Conservation (phyloP, 306 rosid species). For the Gastrolobium bilobum region DNA sequence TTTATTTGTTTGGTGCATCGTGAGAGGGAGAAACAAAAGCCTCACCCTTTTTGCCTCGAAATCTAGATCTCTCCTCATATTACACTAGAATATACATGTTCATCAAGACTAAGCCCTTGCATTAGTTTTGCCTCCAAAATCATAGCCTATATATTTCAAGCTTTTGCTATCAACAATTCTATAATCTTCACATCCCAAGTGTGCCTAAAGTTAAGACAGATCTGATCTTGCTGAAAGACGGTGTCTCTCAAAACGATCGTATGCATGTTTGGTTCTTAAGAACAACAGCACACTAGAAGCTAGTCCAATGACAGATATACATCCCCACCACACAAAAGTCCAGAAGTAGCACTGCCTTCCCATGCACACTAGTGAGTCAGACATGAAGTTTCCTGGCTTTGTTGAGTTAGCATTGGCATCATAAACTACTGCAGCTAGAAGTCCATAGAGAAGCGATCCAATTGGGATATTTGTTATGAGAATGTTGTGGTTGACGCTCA, state of each 20-base stretch:
- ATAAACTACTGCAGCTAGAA: constrained; percentile 81
- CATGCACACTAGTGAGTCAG: constrained; percentile 79
- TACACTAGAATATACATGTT: not conserved
- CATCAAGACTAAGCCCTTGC: constrained; percentile 13
- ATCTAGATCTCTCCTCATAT: constrained; percentile 6
- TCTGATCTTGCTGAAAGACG: constrained; percentile 61
- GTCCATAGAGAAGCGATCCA: constrained; percentile 88
- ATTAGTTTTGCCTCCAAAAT: constrained; percentile 25
- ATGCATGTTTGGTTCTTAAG: constrained; percentile 86
- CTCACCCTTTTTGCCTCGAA: constrained; percentile 17
- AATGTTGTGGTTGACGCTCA: constrained; percentile 92
- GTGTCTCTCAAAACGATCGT: constrained; percentile 74
- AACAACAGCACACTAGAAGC: constrained; percentile 72
- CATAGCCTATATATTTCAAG: constrained; percentile 40
- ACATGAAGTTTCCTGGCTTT: constrained; percentile 18
- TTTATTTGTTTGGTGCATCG: constrained; percentile 1
- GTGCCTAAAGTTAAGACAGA: constrained; percentile 43
- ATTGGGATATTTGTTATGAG: constrained; percentile 91
- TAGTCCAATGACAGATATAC: constrained; percentile 77
- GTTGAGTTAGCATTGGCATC: constrained; percentile 62
- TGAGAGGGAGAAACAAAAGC: constrained; percentile 18
- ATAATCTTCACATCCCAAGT: not conserved
- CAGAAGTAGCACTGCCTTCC: constrained; percentile 81
- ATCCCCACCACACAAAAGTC: constrained; percentile 89
- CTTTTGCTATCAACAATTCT: constrained; percentile 34